Base-by-base conservation (phyloP, 2,329 filamentous ascomycete genomes). In the Pestalotiopsis sp. region DNA sequence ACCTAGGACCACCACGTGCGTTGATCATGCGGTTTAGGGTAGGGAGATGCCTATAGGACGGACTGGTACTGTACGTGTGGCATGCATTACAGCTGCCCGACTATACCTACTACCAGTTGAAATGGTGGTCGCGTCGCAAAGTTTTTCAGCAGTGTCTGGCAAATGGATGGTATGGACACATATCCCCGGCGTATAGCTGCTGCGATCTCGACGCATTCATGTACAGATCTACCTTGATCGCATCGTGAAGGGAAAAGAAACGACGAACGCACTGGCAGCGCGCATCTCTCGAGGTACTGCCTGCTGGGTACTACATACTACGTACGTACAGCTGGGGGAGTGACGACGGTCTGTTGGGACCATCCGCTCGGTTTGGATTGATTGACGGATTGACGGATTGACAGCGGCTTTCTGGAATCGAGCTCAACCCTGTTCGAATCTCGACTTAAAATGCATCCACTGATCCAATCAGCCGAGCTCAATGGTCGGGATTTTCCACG, bases 321-420 rank as follows among this genome's bases (percentile, higher is more conserved):
- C n/a, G n/a, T n/a, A n/a, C n/a, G n/a, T n/a, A 23, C 57, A 27
- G 23, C 27, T 59, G 57, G 23, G 27, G 27, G 57, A 27, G 36
- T 36, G 31, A 36, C 31, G 25, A 59, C 27, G 57, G 57, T 59
- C 57, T 59, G 17, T 25, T 59, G 25, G 57, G 27, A 59, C 27
- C 59, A n/a, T 17, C 59, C n/a, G 27, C 59, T n/a, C 59, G 31
- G 59, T 31, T n/a, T n/a, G 45, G 17, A 9, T 52, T n/a, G 31
- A 36, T 36, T 52, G 45, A 52, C 45, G 45, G 45, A 52, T 52
- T 52, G 45, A 52, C 59, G 59, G 59, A 61, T 61, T 61, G 59
- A 62, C 59, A 62, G 59, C 59, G 59, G 59, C 31, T 36, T 62
- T 62, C 59, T 62, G 36, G 59, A 62, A 62, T 62, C 20, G 6